Evolutionary conservation across 805 yeast species (phyloP), one percentile per base, ranked within the genome.

Genomic region (Grigorovia transvaalensis): DNA sequence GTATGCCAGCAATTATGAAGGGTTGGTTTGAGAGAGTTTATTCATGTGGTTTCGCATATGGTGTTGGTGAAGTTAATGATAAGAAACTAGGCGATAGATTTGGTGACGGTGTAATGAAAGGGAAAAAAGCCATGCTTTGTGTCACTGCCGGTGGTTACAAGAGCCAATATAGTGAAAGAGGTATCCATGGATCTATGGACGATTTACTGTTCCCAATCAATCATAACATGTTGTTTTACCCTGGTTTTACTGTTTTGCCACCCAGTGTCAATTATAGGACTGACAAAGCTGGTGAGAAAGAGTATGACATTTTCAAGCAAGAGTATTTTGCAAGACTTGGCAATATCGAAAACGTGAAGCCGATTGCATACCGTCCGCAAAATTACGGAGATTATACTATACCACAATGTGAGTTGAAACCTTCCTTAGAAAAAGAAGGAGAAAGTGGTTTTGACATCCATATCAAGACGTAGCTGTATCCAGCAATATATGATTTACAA

Each of bases 1-100:
- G 54, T 5, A 55, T 65, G 63, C 69, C 66, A 13, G 66, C 68
- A n/a, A 63, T 63, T 38, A 47, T 65, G 27, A 65, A 61, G 42
- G 68, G 68, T 13, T 65, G 67, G 65, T 48, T 65, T 29, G 68
- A 63, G 6, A 54, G 68, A 23, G 67, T 61, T 17, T 59, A 45
- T 45, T 50, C 63, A 2, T 54, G 50, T 46, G 65, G 62, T 11
- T 55, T 58, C 15, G 67, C 57, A 15, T 63, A 62, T 33, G 64
- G 64, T 18, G 50, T 50, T 40, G 64, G 61, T 40, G 54, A 40
- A 20, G 53, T 50, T 43, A 53, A 56, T 38, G 56, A 48, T 33
- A 49, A 41, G 7, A 38, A 41, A 19, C 44, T 27, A 17, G 44
- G 44, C 30, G 53, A 50, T 27, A 48, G 65, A 17, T 62, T 55